These are phyloP conservation scores for Leishmania aethiopica DNA, from an alignment of 208 protist genomes.

Conservation along the genomic window DNA sequence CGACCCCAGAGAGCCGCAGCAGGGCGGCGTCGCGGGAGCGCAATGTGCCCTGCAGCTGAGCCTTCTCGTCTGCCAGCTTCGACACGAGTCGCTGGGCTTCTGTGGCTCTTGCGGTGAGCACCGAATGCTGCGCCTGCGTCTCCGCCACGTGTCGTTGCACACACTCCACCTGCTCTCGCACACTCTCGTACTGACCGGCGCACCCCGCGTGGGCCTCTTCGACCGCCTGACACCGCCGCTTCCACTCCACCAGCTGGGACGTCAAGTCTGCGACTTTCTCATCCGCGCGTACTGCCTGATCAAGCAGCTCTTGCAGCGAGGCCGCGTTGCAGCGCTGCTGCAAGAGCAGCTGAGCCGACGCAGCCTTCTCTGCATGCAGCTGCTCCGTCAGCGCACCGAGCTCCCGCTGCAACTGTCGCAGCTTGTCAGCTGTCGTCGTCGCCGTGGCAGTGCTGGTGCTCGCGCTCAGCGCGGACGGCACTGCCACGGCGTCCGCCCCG, in stretches of 20 bases:
- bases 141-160: conserved; percentile 9
- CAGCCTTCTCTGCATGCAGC: conserved; percentile 25
- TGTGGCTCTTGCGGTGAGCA: not conserved
- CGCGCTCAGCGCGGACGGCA: not conserved
- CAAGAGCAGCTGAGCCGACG: conserved; percentile 31
- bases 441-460: not conserved
- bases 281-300: conserved; percentile 20
- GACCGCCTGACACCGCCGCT: conserved; percentile 7
- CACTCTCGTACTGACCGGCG: not conserved
- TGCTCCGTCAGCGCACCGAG: conserved; percentile 20
- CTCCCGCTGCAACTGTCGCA: conserved; percentile 26
- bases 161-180: conserved; percentile 16
- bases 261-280: conserved; percentile 19
- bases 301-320: conserved; percentile 9
- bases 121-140: conserved; percentile 5
- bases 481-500: not conserved
- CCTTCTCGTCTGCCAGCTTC: conserved; percentile 29
- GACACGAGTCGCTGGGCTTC: conserved; percentile 14
- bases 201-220: conserved; percentile 15
- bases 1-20: conserved; percentile 14
- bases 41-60: conserved; percentile 10
- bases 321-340: conserved; percentile 29
- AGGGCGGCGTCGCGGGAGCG: conserved; percentile 14
- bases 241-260: conserved; percentile 26
- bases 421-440: not conserved